phyloP scores from a whole-genome alignment of 2,329 filamentous ascomycete genomes.

The Monilinia polystroma region DNA sequence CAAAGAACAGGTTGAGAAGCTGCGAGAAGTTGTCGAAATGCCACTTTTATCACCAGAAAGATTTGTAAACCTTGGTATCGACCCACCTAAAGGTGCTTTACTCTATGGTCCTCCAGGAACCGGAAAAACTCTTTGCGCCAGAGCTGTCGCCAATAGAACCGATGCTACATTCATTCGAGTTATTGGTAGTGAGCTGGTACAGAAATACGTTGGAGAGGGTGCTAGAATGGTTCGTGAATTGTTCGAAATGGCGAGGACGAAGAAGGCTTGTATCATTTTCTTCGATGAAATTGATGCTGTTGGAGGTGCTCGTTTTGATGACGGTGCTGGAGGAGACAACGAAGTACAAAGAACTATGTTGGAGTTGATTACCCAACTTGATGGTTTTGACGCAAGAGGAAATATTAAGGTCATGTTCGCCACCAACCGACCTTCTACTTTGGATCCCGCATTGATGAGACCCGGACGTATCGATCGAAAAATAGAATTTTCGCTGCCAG shows the following conservation, averaged over 20 bases:
- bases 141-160: constrained; percentile 95
- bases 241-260: constrained; percentile 98
- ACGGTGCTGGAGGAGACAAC: constrained; percentile 94
- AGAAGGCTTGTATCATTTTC: constrained; percentile 99
- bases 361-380: constrained; percentile 94
- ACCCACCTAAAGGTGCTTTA: constrained; percentile 94
- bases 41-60: constrained; percentile 92
- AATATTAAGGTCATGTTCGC: constrained; percentile 99
- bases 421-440: constrained; percentile 91
- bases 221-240: constrained; percentile 98
- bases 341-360: constrained; percentile 98
- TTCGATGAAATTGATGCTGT: constrained; percentile 98
- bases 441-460: constrained; percentile 96
- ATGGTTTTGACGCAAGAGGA: constrained; percentile 92
- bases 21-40: constrained; percentile 98
- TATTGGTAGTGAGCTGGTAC: constrained; percentile 94
- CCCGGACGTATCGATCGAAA: constrained; percentile 97
- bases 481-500: constrained; percentile 96
- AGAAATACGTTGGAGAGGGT: constrained; percentile 98
- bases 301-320: constrained; percentile 92
- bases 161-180: constrained; percentile 98
- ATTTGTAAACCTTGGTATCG: constrained; percentile 98
- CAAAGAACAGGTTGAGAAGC: constrained; percentile 99
- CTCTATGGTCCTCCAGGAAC: constrained; percentile 96
- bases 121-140: constrained; percentile 97